Base-by-base conservation (phyloP, 179 eudicot species). In the Beta macrorhiza region DNA sequence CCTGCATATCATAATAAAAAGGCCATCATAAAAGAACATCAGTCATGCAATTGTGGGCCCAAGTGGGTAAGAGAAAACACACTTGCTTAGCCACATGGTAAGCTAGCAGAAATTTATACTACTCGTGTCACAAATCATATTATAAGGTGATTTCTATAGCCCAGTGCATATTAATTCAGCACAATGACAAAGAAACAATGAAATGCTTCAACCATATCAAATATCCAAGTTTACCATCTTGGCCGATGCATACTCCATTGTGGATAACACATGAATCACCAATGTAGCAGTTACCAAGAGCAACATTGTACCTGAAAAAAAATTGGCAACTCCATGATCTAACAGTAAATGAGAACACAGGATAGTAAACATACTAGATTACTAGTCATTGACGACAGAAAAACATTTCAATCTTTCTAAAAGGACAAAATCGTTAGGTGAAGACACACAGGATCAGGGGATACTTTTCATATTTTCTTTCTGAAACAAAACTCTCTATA, bases 181-280 rank as follows among this genome's bases (percentile, higher is more conserved):
- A 51, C 6, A 51, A 25, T 1, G 56, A 4, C 1, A 47, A 16
- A 11, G 42, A 57, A 77, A 7, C 12, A 62, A 45, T 53, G 9
- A 44, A 57, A 25, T 47, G 44, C 15, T 22, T 42, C 6, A 74
- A 68, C 32, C 47, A 79, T 14, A 9, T 15, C 8, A 29, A 37
- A 58, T 32, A 63, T 55, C 14, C 11, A 25, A 78, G 37, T 11
- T 12, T 87, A 94, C 98, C 97, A 90, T 94, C 99, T 91, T 91
- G 98, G 78, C 99, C 97, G 82, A 94, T 87, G 89, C 94, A 94
- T 69, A 87, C 98, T 75, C 98, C 99, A 87, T 81, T 87, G 84
- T 95, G 98, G 75, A 96, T 88, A 79, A 87, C 81, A 82, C 98
- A 94, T 20, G 79, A 91, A 82, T 96, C 92, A 42, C 98, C 98